These are phyloP conservation scores for Exobasidium cylindrosporum DNA, from an alignment of 1,284 basidiomycete species.

Conservation along the genomic window DNA sequence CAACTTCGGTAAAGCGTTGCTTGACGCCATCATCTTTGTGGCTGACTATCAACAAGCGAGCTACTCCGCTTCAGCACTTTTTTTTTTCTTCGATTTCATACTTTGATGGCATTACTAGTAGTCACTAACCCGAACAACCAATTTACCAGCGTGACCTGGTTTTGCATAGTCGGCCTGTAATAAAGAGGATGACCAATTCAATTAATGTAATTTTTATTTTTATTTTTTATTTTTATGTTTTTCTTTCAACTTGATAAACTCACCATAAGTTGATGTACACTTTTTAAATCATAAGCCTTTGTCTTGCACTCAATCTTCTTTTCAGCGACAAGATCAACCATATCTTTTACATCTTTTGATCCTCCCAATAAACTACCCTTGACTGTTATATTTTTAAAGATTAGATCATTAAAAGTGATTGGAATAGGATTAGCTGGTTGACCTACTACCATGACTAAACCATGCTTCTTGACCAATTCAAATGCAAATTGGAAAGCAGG, in stretches of 20 bases:
- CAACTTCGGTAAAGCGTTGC: too few species aligned
- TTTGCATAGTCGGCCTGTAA: slow-evolving; percentile 8
- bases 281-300: slow-evolving; percentile 15
- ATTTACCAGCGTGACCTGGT: slow-evolving; percentile 13
- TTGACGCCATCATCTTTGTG: too few species aligned
- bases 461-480: slow-evolving; percentile 19
- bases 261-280: slow-evolving; percentile 21
- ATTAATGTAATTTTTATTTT: too few species aligned
- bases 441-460: slow-evolving; percentile 19
- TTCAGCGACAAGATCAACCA: slow-evolving; percentile 17
- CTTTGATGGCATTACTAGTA: too few species aligned
- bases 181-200: not conserved
- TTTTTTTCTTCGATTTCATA: too few species aligned
- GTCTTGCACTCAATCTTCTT: slow-evolving; percentile 21
- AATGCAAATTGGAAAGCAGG: slow-evolving; percentile 19
- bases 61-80: too few species aligned
- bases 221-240: too few species aligned
- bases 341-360: slow-evolving; percentile 11
- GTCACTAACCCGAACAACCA: slow-evolving; percentile 7
- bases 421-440: slow-evolving; percentile 19
- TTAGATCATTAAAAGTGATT: slow-evolving; percentile 13
- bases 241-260: not conserved
- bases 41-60: too few species aligned
- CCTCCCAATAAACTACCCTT: slow-evolving; percentile 17
- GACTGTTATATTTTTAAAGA: slow-evolving; percentile 19